Conservation (phyloP, 306 rosid species). For the Benincasa hispida region DNA sequence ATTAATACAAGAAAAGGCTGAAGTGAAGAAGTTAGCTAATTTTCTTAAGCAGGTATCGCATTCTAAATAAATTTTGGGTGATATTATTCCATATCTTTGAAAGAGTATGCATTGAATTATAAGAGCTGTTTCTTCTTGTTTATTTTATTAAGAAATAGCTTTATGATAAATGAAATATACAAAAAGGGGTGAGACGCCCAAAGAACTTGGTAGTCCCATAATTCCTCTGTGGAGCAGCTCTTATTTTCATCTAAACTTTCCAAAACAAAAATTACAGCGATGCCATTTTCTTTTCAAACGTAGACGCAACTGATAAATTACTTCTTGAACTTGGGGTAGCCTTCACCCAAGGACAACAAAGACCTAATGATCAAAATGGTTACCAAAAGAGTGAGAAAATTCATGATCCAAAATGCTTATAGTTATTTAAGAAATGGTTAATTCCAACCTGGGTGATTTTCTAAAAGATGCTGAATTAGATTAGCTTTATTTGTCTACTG, state of each 20-base stretch:
- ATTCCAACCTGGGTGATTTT: background rate
- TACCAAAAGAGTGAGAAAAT: background rate
- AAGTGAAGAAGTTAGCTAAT: conserved; percentile 86
- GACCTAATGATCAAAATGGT: background rate
- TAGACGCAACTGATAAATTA: background rate
- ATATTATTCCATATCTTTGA: background rate
- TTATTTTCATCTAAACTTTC: background rate
- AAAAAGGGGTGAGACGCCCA: background rate
- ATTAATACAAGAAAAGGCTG: conserved; percentile 76
- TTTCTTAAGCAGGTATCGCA: conserved; percentile 84
- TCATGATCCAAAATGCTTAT: background rate
- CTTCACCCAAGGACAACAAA: background rate
- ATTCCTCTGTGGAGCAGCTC: background rate
- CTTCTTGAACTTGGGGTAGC: background rate
- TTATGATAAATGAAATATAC: background rate
- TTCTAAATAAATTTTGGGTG: background rate
- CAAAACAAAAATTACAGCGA: no score
- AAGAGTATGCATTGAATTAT: background rate
- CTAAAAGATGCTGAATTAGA: background rate
- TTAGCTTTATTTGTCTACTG: background rate
- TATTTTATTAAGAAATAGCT: background rate
- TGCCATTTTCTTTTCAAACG: no score
- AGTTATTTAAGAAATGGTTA: background rate
- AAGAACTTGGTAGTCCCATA: background rate
- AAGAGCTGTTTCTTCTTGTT: background rate